phyloP scores from a whole-genome alignment of 2,329 filamentous ascomycete genomes.

The Aspergillus novofumigatus region DNA sequence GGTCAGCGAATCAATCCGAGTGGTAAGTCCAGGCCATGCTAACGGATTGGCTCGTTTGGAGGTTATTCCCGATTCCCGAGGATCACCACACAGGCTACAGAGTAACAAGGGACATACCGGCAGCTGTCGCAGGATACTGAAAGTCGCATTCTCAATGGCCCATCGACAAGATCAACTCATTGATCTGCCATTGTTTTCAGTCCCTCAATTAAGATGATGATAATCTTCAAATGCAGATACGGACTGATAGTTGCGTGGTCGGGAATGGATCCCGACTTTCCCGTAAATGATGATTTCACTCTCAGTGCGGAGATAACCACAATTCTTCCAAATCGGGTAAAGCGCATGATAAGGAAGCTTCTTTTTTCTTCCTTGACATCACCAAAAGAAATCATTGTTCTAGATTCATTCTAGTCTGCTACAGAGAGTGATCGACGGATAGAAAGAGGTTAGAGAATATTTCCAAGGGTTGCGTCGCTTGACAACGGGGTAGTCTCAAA shows the following conservation, averaged over 20 bases:
- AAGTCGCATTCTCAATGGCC: conserved; percentile 24
- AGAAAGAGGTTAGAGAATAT: not conserved
- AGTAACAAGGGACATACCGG: conserved; percentile 20
- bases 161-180: not conserved
- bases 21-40: not conserved
- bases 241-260: not conserved
- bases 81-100: not conserved
- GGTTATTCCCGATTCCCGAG: not conserved
- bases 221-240: not conserved
- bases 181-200: not conserved
- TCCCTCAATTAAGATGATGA: not conserved
- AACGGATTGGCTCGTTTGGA: not conserved
- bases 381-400: not conserved
- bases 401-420: not conserved
- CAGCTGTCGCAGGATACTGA: conserved; percentile 35
- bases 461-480: not conserved
- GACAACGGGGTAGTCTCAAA: not conserved
- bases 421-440: not conserved
- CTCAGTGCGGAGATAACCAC: not conserved
- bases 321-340: not conserved
- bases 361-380: not conserved
- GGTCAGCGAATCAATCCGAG: not conserved
- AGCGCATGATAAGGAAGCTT: not conserved
- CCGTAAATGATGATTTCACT: not conserved
- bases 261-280: not conserved